Evolutionary conservation across 805 yeast genomes (phyloP).

Genomic region (Saccharomycopsis oosterbeekiorum): DNA sequence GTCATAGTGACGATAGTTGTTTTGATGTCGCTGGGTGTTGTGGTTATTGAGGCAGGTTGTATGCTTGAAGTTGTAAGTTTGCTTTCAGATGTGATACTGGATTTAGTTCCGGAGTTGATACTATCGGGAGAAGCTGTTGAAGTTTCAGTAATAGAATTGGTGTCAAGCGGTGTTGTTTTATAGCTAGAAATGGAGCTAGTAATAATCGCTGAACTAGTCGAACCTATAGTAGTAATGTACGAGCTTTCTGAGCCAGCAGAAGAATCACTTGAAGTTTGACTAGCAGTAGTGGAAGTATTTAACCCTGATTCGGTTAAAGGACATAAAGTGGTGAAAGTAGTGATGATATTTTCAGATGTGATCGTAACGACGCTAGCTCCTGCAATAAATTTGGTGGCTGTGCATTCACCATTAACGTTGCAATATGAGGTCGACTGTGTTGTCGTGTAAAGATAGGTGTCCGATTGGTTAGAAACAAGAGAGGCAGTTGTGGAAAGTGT

Average conservation of each 20-base stretch:
- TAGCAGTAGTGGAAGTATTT: constrained; percentile 3
- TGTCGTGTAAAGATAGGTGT: constrained; percentile 20
- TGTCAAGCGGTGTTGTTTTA: no score
- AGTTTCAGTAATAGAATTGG: no score
- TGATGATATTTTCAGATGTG: constrained; percentile 18
- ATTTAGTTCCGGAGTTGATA: background rate
- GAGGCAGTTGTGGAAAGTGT: background rate
- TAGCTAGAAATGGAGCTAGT: no score
- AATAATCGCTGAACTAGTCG: background rate
- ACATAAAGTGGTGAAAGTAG: constrained; percentile 23
- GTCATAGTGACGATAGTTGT: no score
- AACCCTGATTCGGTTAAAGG: constrained; percentile 19
- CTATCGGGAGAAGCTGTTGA: no score
- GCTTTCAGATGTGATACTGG: background rate
- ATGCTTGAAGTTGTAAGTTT: background rate
- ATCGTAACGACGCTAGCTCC: constrained; percentile 21
- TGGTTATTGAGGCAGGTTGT: no score
- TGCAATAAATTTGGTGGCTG: constrained; percentile 20
- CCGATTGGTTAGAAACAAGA: background rate
- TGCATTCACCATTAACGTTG: constrained; percentile 23
- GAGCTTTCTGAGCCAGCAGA: background rate
- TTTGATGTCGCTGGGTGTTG: background rate
- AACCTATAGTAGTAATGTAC: background rate
- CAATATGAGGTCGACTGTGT: constrained; percentile 8
- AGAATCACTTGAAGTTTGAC: background rate